A percentile compares a stretch with the other conserved stretches of the same genome.
Conservation (phyloP, 768 basidiomycete species). For the Hygrophorus russula region DNA sequence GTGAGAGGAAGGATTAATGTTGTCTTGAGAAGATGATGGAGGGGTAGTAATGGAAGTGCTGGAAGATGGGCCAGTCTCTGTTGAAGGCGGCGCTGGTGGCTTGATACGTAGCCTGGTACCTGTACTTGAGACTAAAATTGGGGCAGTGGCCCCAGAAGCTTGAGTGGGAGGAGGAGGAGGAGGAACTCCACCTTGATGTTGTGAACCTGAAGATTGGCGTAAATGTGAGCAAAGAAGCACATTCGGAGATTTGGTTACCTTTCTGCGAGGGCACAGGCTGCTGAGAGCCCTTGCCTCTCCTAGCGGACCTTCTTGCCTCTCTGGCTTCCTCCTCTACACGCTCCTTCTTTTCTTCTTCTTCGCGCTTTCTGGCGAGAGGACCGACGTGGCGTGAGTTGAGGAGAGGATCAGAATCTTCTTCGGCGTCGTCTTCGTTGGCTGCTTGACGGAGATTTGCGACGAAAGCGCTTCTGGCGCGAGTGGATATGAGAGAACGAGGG, state of each 20-base stretch:
- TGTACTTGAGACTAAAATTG: conserved; percentile 32
- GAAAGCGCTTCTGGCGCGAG: conserved; percentile 32
- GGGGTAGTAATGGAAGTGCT: conserved; percentile 4
- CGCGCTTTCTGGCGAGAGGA: conserved; percentile 30
- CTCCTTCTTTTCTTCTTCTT: conserved; percentile 29
- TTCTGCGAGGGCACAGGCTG: conserved; percentile 19
- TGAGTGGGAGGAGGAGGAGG: conserved; percentile 8
- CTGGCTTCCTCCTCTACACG: conserved; percentile 35
- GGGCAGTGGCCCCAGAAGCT: conserved; percentile 16
- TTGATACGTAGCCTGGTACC: conserved; percentile 40
- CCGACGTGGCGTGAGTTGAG: conserved; percentile 33
- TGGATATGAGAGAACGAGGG: conserved; percentile 31
- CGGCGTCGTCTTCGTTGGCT: conserved; percentile 30
- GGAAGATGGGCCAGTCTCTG: conserved; percentile 9
- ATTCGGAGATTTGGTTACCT: conserved; percentile 20
- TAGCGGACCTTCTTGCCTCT: conserved; percentile 24
- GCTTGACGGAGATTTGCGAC: conserved; percentile 37
- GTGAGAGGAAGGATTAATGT: conserved; percentile 2
- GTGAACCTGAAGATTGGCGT: conserved; percentile 3
- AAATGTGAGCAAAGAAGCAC: background rate
- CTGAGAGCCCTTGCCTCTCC: conserved; percentile 9
- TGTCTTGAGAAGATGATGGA: conserved; percentile 8
- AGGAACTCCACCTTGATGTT: conserved; percentile 1
- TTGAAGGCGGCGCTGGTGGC: conserved; percentile 24
- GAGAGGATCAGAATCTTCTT: conserved; percentile 35